Conservation (phyloP, 139 green algal species). For the Coelastrella sp. region DNA sequence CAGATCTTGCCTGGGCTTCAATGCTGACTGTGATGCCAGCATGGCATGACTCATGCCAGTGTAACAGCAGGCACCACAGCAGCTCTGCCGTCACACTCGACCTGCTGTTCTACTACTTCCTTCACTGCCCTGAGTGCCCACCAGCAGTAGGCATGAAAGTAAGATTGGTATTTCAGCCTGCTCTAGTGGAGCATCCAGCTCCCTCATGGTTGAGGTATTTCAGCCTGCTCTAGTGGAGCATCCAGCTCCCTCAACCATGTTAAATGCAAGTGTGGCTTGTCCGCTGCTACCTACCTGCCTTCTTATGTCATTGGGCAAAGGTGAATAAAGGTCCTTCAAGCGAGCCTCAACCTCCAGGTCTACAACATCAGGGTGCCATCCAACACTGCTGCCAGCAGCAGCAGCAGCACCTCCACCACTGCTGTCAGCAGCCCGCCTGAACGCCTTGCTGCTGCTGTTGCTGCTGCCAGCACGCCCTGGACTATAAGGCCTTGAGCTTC, state of each 20-base stretch:
- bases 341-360: constrained; percentile 22
- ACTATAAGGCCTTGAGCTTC: neutral
- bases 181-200: neutral
- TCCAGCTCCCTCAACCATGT: too few species aligned
- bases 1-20: too few species aligned
- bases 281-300: constrained; percentile 14
- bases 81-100: too few species aligned
- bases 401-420: neutral
- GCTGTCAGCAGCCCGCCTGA: neutral
- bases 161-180: neutral
- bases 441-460: neutral
- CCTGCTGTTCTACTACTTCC: too few species aligned
- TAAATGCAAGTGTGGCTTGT: neutral
- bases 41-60: too few species aligned
- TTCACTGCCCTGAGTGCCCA: neutral
- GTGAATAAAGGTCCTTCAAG: neutral
- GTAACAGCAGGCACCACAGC: too few species aligned
- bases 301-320: neutral
- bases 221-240: neutral
- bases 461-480: neutral
- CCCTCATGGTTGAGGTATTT: too few species aligned
- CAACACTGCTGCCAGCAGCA: constrained; percentile 7
- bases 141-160: neutral
- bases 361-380: constrained; percentile 38
- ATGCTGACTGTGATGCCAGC: too few species aligned